A percentile compares a stretch with the other conserved stretches of the same genome.
Conservation (phyloP, 768 basidiomycete genomes). For the Amanita rimosa region DNA sequence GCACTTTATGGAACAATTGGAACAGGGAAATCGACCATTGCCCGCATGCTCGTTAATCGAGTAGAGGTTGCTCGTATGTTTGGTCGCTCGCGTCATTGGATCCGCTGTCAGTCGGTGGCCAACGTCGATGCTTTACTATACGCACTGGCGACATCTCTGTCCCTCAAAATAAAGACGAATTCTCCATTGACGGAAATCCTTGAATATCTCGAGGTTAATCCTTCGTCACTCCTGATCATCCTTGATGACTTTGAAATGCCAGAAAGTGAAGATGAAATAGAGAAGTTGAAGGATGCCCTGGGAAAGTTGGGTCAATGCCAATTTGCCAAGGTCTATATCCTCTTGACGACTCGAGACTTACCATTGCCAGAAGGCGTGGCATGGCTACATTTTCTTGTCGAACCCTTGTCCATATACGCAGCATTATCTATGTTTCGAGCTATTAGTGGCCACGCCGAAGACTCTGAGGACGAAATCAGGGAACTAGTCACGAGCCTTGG, state of each 20-base stretch:
- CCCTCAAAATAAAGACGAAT: not conserved
- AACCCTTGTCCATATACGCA: not conserved
- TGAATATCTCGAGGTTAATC: not conserved
- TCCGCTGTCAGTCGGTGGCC: not conserved
- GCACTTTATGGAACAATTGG: not conserved
- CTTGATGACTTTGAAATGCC: not conserved
- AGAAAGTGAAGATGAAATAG: not conserved
- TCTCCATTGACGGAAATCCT: not conserved
- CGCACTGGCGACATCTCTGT: not conserved
- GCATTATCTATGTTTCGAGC: not conserved
- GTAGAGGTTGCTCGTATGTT: not conserved
- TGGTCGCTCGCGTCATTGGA: not conserved
- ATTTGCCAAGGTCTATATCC: not conserved
- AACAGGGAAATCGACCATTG: not conserved
- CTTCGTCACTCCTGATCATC: not conserved
- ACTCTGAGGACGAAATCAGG: not conserved
- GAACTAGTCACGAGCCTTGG: not conserved
- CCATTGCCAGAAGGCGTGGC: not conserved
- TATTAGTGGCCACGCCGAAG: not conserved
- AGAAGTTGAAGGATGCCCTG: not conserved
- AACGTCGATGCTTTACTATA: not conserved
- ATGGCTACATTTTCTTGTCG: not conserved
- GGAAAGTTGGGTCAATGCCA: not conserved
- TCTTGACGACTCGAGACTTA: not conserved
- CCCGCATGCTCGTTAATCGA: not conserved